These are phyloP conservation scores for Hypoxylon trugodes DNA, from an alignment of 495 filamentous ascomycete genomes.

Conservation along the genomic window DNA sequence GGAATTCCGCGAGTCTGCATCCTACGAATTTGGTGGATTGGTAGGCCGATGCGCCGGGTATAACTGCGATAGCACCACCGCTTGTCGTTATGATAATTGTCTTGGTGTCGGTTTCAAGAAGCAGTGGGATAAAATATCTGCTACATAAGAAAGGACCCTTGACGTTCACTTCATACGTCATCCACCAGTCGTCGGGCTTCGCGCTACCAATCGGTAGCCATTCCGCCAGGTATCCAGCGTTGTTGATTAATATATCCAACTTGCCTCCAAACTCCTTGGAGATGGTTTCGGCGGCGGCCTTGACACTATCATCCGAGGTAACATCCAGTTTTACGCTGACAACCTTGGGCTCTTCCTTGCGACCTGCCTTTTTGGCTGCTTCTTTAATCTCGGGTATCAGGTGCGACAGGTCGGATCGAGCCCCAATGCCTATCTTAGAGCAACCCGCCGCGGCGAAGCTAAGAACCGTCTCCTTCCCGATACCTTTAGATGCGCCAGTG, in stretches of 20 bases:
- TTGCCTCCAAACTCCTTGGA: constrained; percentile 44
- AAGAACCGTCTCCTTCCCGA: constrained; percentile 61
- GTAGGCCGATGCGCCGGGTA: constrained; percentile 48
- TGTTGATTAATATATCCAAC: constrained; percentile 56
- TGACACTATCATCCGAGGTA: constrained; percentile 47
- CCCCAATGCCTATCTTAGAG: constrained; percentile 52
- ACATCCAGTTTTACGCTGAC: constrained; percentile 54
- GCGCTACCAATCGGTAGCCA: constrained; percentile 45
- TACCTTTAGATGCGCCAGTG: constrained; percentile 65
- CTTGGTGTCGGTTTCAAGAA: constrained; percentile 48
- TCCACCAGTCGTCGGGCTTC: constrained; percentile 52
- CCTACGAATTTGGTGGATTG: constrained; percentile 53
- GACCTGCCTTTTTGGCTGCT: constrained; percentile 45
- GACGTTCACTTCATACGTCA: constrained; percentile 53
- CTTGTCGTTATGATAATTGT: constrained; percentile 49
- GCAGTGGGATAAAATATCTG: constrained; percentile 53
- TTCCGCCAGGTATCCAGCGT: constrained; percentile 52
- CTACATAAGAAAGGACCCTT: constrained; percentile 53
- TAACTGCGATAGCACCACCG: constrained; percentile 39
- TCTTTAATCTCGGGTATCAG: constrained; percentile 46
- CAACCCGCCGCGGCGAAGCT: constrained; percentile 55
- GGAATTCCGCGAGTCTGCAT: constrained; percentile 53
- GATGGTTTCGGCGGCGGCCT: constrained; percentile 44
- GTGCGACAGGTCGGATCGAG: constrained; percentile 49
- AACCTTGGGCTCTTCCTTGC: constrained; percentile 48